Evolutionary conservation across 2,329 filamentous ascomycete species (phyloP), one percentile per base, ranked within the genome.

Genomic region (Rhinocladiella mackenziei): DNA sequence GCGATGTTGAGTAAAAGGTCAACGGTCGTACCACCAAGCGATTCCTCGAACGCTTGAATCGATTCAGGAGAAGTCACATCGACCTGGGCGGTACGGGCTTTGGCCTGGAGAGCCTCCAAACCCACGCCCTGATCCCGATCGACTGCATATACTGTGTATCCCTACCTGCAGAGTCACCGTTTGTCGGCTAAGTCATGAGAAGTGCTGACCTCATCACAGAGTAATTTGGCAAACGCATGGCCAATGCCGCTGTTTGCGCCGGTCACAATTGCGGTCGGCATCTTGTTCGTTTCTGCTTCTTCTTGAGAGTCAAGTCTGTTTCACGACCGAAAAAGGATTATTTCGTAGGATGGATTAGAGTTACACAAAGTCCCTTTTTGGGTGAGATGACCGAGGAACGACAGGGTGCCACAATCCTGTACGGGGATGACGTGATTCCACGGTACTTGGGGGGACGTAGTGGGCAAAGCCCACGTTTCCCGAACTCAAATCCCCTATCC

Each of bases 221-320:
- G 40, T 23, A 58, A 25, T 14, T 47, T 45, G 31, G 52, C 48
- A 44, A 69, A 65, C 9, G 64, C 62, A 53, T 66, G 54, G 18
- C 64, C 65, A 35, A 70, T 69, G 46, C 66, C 66, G 15, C 60
- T 64, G 43, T 69, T 67, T 3, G 64, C 66, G 14, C 66, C 66
- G 19, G 66, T 69, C 3, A 70, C 60, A 11, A 71, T 13, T 5
- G 34, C 34, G 22, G 22, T 37, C 17, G 34, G 34, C 34, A 39
- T 39, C 26, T 17, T 8, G 20, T 8, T n/a, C 28, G n/a, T n/a
- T 10, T 30, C 28, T n/a, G 28, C 11, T n/a, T 5, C 28, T n/a
- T 30, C 5, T n/a, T n/a, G n/a, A n/a, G n/a, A n/a, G n/a, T n/a
- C n/a, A n/a, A 30, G n/a, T 6, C 4, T n/a, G 11, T 30, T 30